Percentiles rank a stretch among this genome's conserved stretches.
Evolutionary conservation across 345 rosid species (phyloP).

Genomic region (Atalantia buxifolia): DNA sequence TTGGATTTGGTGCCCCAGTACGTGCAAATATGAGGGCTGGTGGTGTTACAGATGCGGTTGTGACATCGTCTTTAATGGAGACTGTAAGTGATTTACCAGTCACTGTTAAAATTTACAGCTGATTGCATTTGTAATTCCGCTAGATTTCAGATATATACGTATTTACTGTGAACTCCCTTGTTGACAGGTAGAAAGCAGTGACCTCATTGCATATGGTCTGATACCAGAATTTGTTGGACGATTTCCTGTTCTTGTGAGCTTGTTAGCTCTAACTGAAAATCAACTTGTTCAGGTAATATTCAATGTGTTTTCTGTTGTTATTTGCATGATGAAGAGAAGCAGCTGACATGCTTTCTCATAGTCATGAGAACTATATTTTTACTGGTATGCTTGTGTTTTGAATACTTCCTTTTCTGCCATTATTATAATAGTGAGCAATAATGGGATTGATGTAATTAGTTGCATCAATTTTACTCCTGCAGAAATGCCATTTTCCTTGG

Average conservation of each 20-base stretch:
- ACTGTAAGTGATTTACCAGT: slow-evolving; percentile 52
- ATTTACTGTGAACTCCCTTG: slow-evolving; percentile 4
- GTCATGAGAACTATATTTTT: neutral
- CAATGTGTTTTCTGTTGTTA: neutral
- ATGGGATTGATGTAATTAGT: neutral
- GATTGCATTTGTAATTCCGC: neutral
- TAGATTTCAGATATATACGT: neutral
- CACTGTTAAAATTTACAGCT: slow-evolving; percentile 12
- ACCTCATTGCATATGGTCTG: slow-evolving; percentile 87
- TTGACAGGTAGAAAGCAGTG: slow-evolving; percentile 94
- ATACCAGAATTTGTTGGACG: slow-evolving; percentile 99
- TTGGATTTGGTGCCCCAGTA: slow-evolving; percentile 97
- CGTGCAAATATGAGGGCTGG: slow-evolving; percentile 95
- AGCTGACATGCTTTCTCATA: neutral
- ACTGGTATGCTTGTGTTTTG: neutral
- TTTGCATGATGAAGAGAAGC: neutral
- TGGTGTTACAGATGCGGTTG: slow-evolving; percentile 68
- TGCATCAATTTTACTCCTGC: neutral
- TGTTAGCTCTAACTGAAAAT: slow-evolving; percentile 88
- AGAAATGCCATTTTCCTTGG: neutral
- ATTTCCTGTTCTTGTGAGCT: slow-evolving; percentile 93
- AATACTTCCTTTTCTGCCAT: neutral
- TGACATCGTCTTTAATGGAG: slow-evolving; percentile 84
- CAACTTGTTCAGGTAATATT: slow-evolving; percentile 88
- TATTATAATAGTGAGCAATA: neutral